Evolutionary conservation across 768 basidiomycete species (phyloP).

Genomic region (Mycena floridula): DNA sequence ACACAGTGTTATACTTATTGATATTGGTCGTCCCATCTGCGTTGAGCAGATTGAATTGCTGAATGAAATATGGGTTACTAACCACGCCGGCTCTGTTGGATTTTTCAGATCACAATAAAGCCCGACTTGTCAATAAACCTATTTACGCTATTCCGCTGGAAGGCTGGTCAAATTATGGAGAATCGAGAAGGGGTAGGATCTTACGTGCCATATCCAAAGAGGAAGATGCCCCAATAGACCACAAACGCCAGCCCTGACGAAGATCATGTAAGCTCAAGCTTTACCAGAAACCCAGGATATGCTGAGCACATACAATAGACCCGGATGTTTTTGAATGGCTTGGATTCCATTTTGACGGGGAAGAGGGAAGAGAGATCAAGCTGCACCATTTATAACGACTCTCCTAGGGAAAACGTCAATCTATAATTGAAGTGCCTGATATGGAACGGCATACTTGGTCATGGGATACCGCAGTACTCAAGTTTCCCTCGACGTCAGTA

Average conservation of each 20-base stretch:
- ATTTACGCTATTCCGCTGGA: neutral
- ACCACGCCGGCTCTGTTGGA: conserved; percentile 35
- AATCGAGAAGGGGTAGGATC: conserved; percentile 9
- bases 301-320: conserved; percentile 46
- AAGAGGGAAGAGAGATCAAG: no score
- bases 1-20: conserved; percentile 27
- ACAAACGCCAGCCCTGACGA: conserved; percentile 44
- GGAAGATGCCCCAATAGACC: conserved; percentile 49
- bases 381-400: no score
- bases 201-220: conserved; percentile 54
- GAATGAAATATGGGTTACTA: conserved; percentile 39
- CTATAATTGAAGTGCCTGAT: no score
- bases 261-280: neutral
- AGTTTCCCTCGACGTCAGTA: no score
- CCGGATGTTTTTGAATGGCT: conserved; percentile 27
- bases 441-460: no score
- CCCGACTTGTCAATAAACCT: neutral
- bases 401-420: no score
- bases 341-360: no score
- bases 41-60: conserved; percentile 38
- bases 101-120: neutral
- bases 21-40: conserved; percentile 24
- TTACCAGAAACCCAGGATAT: no score
- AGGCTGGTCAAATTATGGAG: neutral
- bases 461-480: no score